phyloP scores from a whole-genome alignment of 2,329 filamentous ascomycete genomes.

The Lachnellula arida region DNA sequence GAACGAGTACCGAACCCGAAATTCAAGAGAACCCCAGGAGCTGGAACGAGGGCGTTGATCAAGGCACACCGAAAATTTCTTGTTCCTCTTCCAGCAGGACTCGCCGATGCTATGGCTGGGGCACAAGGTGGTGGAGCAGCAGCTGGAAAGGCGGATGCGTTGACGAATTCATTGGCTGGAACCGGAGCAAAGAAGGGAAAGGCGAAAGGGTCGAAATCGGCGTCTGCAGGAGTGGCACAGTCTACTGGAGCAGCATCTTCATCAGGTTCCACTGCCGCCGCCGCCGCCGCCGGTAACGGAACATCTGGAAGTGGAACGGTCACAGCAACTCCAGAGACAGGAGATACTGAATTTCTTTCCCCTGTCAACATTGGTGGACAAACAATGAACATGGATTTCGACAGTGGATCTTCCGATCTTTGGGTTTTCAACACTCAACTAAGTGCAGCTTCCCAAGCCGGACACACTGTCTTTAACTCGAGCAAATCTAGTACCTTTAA shows the following conservation, averaged over 20 bases:
- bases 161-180: slow-evolving; percentile 7
- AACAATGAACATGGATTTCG: slow-evolving; percentile 32
- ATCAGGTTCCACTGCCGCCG: slow-evolving; percentile 10
- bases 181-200: slow-evolving; percentile 8
- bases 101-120: slow-evolving; percentile 35
- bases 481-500: slow-evolving; percentile 29
- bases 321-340: slow-evolving; percentile 55
- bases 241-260: slow-evolving; percentile 8
- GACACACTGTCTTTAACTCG: slow-evolving; percentile 31
- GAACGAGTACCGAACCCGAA: slow-evolving; percentile 35
- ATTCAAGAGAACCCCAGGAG: slow-evolving; percentile 36
- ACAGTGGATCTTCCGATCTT: slow-evolving; percentile 33
- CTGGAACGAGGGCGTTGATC: slow-evolving; percentile 46
- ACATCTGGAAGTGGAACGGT: slow-evolving; percentile 50
- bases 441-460: slow-evolving; percentile 24
- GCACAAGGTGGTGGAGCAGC: slow-evolving; percentile 5
- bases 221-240: background rate
- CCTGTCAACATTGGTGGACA: slow-evolving; percentile 31
- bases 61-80: slow-evolving; percentile 67
- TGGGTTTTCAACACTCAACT: slow-evolving; percentile 35
- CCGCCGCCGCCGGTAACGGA: slow-evolving; percentile 23
- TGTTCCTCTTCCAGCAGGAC: slow-evolving; percentile 43
- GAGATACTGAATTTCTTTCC: slow-evolving; percentile 28
- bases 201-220: slow-evolving; percentile 4
- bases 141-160: slow-evolving; percentile 5